phyloP scores from a whole-genome alignment of 2,329 filamentous ascomycete species.

The Fusarium azukiicola region DNA sequence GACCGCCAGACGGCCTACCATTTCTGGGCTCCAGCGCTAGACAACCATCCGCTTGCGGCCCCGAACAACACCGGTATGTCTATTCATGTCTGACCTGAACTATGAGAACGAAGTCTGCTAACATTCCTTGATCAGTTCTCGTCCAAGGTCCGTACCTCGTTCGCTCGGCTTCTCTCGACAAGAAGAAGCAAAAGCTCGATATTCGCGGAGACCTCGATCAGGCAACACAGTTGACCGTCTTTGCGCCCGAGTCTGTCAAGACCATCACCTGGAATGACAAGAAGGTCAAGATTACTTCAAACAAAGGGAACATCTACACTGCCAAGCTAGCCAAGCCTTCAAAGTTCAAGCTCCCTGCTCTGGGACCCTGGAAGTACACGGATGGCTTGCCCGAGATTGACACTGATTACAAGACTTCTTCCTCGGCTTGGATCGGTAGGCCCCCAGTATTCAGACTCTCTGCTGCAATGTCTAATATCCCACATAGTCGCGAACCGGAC shows the following conservation, averaged over 20 bases:
- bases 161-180: slow-evolving; percentile 64
- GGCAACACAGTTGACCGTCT: slow-evolving; percentile 67
- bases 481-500: slow-evolving; percentile 68
- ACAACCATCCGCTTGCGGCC: slow-evolving; percentile 68
- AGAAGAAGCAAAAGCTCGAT: slow-evolving; percentile 60
- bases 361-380: slow-evolving; percentile 69
- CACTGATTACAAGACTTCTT: slow-evolving; percentile 65
- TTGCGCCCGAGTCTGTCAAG: slow-evolving; percentile 69
- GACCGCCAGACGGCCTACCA: slow-evolving; percentile 76
- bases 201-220: slow-evolving; percentile 70
- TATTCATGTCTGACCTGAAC: fast-evolving
- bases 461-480: neutral
- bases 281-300: slow-evolving; percentile 53
- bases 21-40: slow-evolving; percentile 77
- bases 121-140: slow-evolving; percentile 61
- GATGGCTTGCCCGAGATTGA: slow-evolving; percentile 73
- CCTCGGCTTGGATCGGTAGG: slow-evolving; percentile 67
- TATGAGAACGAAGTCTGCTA: too few relatives aligned
- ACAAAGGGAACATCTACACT: slow-evolving; percentile 54
- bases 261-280: slow-evolving; percentile 74
- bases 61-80: slow-evolving; percentile 68
- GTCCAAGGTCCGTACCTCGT: slow-evolving; percentile 76
- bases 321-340: slow-evolving; percentile 54
- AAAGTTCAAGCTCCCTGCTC: slow-evolving; percentile 61
- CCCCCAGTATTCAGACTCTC: fast-evolving